Evolutionary conservation across 2,329 filamentous ascomycete genomes (phyloP).

Genomic region (Aureobasidium uvarum): DNA sequence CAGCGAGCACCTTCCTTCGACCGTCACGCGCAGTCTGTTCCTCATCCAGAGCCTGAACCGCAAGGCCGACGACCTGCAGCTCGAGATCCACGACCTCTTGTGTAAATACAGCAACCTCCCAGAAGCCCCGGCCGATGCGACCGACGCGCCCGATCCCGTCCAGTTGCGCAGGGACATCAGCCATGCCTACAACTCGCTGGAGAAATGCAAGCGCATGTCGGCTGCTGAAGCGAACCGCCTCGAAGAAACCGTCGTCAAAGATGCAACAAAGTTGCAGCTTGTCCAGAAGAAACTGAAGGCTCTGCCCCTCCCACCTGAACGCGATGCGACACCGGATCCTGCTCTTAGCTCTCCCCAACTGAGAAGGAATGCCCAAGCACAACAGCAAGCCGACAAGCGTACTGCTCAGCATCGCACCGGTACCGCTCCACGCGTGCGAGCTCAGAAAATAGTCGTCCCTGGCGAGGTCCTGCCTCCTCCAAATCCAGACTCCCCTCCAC

Average conservation of each 20-base stretch:
- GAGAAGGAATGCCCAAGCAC: slow-evolving; percentile 27
- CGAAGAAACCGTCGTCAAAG: slow-evolving; percentile 38
- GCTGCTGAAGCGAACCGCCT: slow-evolving; percentile 38
- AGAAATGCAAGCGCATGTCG: slow-evolving; percentile 40
- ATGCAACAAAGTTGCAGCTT: slow-evolving; percentile 55
- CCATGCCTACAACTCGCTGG: slow-evolving; percentile 49
- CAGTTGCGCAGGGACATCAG: slow-evolving; percentile 58
- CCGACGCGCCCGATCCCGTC: slow-evolving; percentile 52
- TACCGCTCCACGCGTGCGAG: slow-evolving; percentile 29
- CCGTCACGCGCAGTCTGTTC: slow-evolving; percentile 61
- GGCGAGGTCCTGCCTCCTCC: slow-evolving; percentile 47
- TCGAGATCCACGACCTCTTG: slow-evolving; percentile 50
- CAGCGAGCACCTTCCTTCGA: slow-evolving; percentile 66
- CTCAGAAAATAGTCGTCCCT: slow-evolving; percentile 44
- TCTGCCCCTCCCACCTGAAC: slow-evolving; percentile 59
- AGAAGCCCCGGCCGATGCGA: slow-evolving; percentile 45
- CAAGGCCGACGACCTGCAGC: slow-evolving; percentile 45
- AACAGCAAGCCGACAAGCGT: slow-evolving; percentile 28
- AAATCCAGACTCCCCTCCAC: slow-evolving; percentile 40
- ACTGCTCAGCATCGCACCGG: slow-evolving; percentile 28
- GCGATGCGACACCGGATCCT: slow-evolving; percentile 56
- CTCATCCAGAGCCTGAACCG: slow-evolving; percentile 56
- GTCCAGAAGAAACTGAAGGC: slow-evolving; percentile 62
- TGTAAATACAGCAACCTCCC: slow-evolving; percentile 53
- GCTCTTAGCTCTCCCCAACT: slow-evolving; percentile 37